Evolutionary conservation across 768 basidiomycete genomes (phyloP).

Genomic region (Chiua virens): DNA sequence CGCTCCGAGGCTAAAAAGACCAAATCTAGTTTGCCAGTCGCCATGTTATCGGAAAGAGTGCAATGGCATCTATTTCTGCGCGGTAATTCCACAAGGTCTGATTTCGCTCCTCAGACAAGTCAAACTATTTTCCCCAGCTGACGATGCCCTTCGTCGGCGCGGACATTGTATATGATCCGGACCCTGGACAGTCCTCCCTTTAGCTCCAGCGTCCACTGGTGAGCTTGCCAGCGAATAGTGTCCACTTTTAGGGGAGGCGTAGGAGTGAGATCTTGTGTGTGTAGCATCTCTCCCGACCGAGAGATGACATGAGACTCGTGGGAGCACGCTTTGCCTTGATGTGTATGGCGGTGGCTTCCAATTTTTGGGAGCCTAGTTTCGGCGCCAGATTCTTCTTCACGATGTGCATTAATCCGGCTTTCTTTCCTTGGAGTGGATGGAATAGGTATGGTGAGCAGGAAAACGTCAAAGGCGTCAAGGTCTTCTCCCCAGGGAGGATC

Average conservation of each 20-base stretch:
- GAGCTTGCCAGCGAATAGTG: slow-evolving; percentile 12
- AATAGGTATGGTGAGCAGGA: slow-evolving; percentile 68
- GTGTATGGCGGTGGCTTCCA: slow-evolving; percentile 44
- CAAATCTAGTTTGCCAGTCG: not conserved
- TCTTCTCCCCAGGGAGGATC: slow-evolving; percentile 64
- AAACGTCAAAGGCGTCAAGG: slow-evolving; percentile 69
- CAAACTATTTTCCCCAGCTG: slow-evolving; percentile 41
- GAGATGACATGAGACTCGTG: slow-evolving; percentile 4
- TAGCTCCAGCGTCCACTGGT: slow-evolving; percentile 3
- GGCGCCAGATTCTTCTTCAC: slow-evolving; percentile 66
- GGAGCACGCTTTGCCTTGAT: not conserved
- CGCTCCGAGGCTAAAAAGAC: not conserved
- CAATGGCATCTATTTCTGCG: not conserved
- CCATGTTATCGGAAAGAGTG: not conserved
- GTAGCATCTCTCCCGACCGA: not conserved
- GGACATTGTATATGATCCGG: slow-evolving; percentile 11
- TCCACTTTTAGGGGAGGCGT: slow-evolving; percentile 18
- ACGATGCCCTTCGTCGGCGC: slow-evolving; percentile 46
- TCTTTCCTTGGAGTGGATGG: slow-evolving; percentile 62
- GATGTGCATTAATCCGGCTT: slow-evolving; percentile 66
- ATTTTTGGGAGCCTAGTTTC: slow-evolving; percentile 64
- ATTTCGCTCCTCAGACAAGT: not conserved
- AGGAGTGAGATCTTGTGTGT: slow-evolving; percentile 24
- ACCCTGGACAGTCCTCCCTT: not conserved
- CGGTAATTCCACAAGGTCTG: not conserved